Evolutionary conservation across 2,329 filamentous ascomycete species (phyloP), one percentile per base, ranked within the genome.

Genomic region (Lanzia echinophila): DNA sequence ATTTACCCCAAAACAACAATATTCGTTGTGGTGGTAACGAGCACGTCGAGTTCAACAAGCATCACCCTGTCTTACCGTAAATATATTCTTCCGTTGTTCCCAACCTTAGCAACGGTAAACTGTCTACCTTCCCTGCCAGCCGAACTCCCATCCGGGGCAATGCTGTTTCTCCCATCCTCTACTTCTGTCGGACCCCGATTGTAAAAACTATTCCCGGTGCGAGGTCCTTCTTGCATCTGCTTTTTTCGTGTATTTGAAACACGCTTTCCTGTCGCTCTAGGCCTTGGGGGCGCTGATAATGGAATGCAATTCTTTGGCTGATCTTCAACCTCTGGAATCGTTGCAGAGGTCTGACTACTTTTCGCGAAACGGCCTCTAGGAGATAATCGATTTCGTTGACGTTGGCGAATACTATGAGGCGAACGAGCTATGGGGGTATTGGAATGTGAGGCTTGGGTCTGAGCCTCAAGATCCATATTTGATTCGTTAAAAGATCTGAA

Each of bases 41-140:
- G 41, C 20, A 47, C 43, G 41, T 49, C 33, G 34, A 19, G 50
- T 43, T 52, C 47, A 49, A 56, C 53, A 55, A 50, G 55, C 53
- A 57, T 58, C 53, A 57, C 53, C 58, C 56, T 65, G 34, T 58
- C 79, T 66, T 82, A 91, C 86, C 86, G 87, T 61, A 92, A 69
- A 70, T 90, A 92, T 69, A 92, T 88, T 67, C 84, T 83, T 38
- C 88, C 88, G 70, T 90, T 90, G 67, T 90, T 88, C 22, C 87
- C 87, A 56, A 92, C 87, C 69, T 90, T 91, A 48, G 85, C 83
- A 52, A 92, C 88, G 2, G 86, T 84, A 67, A 92, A 91, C 64
- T 67, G 66, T 39, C 67, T 58, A 15, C 67, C 67, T 61, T 67
- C 67, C 55, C 65, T 58, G 33, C 80, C 78, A 52, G 75, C 79